Percentiles rank a stretch among this genome's conserved stretches.
Evolutionary conservation across 257 asterid species (phyloP).

Genomic region (Craterostigma plantagineum): DNA sequence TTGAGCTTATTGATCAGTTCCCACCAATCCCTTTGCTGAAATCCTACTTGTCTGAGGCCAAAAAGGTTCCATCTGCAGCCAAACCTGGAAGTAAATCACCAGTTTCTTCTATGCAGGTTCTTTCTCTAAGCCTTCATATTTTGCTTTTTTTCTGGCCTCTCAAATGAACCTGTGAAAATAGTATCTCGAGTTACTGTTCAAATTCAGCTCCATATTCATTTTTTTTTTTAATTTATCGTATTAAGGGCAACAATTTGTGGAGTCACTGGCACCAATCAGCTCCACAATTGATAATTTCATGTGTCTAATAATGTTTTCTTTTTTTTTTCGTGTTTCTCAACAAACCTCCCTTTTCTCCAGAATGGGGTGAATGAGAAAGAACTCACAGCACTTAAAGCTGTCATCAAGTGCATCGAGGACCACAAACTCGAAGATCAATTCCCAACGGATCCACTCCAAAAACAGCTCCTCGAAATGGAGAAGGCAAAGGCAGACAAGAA

Average conservation of each 20-base stretch:
- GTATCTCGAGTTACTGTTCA: no score
- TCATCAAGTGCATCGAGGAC: conserved; percentile 78
- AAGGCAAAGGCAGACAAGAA: conserved; percentile 91
- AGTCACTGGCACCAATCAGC: no score
- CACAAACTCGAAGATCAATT: conserved; percentile 66
- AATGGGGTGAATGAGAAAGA: conserved; percentile 73
- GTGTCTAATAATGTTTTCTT: no score
- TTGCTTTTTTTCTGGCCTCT: no score
- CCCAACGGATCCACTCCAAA: conserved; percentile 77
- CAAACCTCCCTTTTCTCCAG: conserved; percentile 22
- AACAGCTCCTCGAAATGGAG: conserved; percentile 64
- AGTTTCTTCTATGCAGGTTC: conserved; percentile 55
- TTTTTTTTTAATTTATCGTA: no score
- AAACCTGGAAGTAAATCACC: conserved; percentile 62
- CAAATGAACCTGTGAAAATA: no score
- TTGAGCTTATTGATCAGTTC: conserved; percentile 73
- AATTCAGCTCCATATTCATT: no score
- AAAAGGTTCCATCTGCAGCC: conserved; percentile 34
- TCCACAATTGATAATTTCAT: no score
- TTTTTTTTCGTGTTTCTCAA: background rate
- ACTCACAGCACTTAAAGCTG: conserved; percentile 80
- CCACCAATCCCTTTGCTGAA: conserved; percentile 59
- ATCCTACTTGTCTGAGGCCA: conserved; percentile 73
- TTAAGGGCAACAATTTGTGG: no score
- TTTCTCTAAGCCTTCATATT: background rate